Conservation (phyloP, 2,329 filamentous ascomycete species). For the Alternaria panax region DNA sequence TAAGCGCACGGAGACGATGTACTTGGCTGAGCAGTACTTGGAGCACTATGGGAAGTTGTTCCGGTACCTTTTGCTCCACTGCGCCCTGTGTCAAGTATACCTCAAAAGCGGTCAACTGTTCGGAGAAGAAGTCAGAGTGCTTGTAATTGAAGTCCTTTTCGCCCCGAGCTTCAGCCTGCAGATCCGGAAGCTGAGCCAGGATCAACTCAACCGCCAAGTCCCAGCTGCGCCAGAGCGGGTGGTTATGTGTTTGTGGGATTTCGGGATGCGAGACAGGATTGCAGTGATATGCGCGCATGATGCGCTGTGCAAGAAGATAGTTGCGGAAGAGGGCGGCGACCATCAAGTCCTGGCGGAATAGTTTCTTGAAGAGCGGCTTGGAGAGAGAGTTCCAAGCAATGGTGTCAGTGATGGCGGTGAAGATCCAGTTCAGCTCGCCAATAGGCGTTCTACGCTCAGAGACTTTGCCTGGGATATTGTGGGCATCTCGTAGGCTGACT, state of each 20-base stretch:
- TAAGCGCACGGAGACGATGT: constrained; percentile 87
- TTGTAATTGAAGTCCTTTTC: constrained; percentile 85
- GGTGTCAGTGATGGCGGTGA: constrained; percentile 97
- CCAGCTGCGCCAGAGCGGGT: constrained; percentile 97
- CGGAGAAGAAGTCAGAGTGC: constrained; percentile 94
- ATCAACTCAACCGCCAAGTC: constrained; percentile 97
- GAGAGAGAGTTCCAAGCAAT: constrained; percentile 98
- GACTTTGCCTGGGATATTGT: constrained; percentile 86
- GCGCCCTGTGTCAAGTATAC: constrained; percentile 89
- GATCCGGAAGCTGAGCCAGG: constrained; percentile 82
- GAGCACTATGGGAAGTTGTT: constrained; percentile 93
- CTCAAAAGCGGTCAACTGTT: constrained; percentile 96
- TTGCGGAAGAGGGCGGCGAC: constrained; percentile 98
- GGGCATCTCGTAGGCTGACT: constrained; percentile 80
- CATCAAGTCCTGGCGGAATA: constrained; percentile 97
- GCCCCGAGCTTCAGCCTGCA: constrained; percentile 78
- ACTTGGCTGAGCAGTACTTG: constrained; percentile 96
- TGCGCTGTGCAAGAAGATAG: constrained; percentile 89
- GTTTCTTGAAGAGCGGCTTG: constrained; percentile 90
- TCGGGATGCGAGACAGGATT: constrained; percentile 90
- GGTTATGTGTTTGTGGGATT: constrained; percentile 93
- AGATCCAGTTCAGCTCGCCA: constrained; percentile 98
- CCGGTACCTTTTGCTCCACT: constrained; percentile 83
- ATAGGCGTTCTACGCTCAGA: constrained; percentile 93
- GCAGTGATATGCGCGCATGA: constrained; percentile 96